Evolutionary conservation across 2,329 filamentous ascomycete species (phyloP), one percentile per base, ranked within the genome.

Genomic region (Neonectria hederae): DNA sequence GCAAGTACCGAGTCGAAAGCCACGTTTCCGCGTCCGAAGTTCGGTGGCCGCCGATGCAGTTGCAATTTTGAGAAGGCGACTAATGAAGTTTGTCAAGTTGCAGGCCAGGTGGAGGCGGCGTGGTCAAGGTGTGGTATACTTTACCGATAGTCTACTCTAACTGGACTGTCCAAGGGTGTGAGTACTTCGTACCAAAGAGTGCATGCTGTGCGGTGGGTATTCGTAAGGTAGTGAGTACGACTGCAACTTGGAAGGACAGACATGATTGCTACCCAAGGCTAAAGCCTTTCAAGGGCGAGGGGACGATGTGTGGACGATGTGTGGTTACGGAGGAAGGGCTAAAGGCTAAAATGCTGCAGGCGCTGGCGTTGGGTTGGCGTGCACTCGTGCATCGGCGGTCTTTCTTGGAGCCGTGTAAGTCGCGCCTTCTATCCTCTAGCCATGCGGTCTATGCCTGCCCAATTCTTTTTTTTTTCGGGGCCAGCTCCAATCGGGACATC

Each of bases 51-150:
- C 35, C 45, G 48, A 57, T 49, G 43, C 51, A 59, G 49, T 43
- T 59, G 55, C 55, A 63, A 51, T 59, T 63, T 63, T 51, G 61
- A 59, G 61, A 63, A 63, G 51, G 43, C 51, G 49, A 46, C 51
- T 59, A 55, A 32, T 21, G 30, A 51, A 35, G 61, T 52, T 63
- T 51, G 24, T n/a, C 38, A 48, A 63, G 60, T 58, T 56, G 54
- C 30, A 58, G 42, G 38, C 24, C 9, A 58, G 48, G 60, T 63
- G 61, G 61, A 54, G 54, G 55, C 43, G n/a, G 30, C 28, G 40
- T 28, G n/a, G 26, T n/a, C 22, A 14, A 55, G 48, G 38, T 62
- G 60, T 49, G 53, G 40, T 58, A 54, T n/a, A n/a, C n/a, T n/a
- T n/a, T n/a, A 13, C 35, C 6, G 35, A 4, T 38, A 38, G 35